phyloP scores from a whole-genome alignment of 1,284 basidiomycete species.

The Cryptococcus sp. region DNA sequence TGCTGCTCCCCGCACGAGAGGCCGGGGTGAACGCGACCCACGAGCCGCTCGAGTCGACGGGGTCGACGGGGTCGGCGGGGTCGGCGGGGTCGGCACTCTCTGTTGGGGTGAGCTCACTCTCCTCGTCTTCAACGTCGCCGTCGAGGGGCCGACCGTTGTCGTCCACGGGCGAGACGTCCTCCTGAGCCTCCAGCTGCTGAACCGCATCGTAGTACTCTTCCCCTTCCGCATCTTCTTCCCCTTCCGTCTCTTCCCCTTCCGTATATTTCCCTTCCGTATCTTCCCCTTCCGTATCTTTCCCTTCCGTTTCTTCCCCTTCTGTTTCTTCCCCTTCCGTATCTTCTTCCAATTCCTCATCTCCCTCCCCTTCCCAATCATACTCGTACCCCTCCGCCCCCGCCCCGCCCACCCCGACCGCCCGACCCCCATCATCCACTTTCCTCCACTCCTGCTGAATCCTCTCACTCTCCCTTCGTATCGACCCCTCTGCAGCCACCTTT shows the following conservation, averaged over 20 bases:
- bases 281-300: conserved; percentile 18
- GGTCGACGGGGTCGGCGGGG: not conserved
- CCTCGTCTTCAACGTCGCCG: not conserved
- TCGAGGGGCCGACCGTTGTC: too few species aligned
- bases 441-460: not conserved
- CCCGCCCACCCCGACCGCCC: not conserved
- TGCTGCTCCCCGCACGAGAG: not conserved
- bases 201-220: conserved; percentile 26
- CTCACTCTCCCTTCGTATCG: conserved; percentile 20
- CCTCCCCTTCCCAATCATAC: conserved; percentile 6
- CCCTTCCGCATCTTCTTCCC: conserved; percentile 15
- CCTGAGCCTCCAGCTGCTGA: not conserved
- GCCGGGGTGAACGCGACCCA: too few species aligned
- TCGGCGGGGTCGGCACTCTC: not conserved
- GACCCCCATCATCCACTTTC: conserved; percentile 8
- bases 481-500: conserved; percentile 19
- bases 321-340: conserved; percentile 21
- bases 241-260: conserved; percentile 21
- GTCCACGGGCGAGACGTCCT: too few species aligned
- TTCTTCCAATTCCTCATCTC: conserved; percentile 18
- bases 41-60: too few species aligned
- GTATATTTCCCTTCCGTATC: too few species aligned
- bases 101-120: conserved; percentile 1
- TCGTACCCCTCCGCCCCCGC: conserved; percentile 14
- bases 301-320: too few species aligned